phyloP scores from a whole-genome alignment of 139 green algal species.

The Picochlorum sp. region DNA sequence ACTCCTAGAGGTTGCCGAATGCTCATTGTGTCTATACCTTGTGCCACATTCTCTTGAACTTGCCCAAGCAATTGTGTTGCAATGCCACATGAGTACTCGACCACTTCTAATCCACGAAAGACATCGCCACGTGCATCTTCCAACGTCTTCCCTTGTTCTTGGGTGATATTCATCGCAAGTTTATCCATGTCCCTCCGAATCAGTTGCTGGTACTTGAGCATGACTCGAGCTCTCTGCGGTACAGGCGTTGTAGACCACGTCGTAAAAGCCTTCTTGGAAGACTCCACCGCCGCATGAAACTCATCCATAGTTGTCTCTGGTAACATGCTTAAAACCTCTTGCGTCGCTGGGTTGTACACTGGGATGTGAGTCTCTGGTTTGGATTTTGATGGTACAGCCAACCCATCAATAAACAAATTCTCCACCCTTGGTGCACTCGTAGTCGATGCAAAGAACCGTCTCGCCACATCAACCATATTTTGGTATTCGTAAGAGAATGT shows the following conservation, averaged over 20 bases:
- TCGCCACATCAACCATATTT: too few species aligned
- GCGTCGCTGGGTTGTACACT: slow-evolving; percentile 76
- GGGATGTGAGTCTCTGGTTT: slow-evolving; percentile 31
- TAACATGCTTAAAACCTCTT: slow-evolving; percentile 73
- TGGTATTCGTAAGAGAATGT: too few species aligned
- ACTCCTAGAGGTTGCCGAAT: slow-evolving; percentile 89
- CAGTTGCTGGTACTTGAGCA: slow-evolving; percentile 81
- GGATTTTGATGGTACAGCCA: slow-evolving; percentile 40
- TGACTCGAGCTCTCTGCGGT: slow-evolving; percentile 63
- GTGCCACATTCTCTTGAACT: slow-evolving; percentile 76
- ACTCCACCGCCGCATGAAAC: slow-evolving; percentile 78
- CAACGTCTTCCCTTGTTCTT: slow-evolving; percentile 95
- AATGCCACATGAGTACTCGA: slow-evolving; percentile 81
- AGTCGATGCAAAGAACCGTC: too few species aligned
- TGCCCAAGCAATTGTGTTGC: slow-evolving; percentile 69
- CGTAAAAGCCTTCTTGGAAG: slow-evolving; percentile 70
- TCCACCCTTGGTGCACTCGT: too few species aligned
- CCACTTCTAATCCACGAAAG: slow-evolving; percentile 93
- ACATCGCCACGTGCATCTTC: slow-evolving; percentile 85
- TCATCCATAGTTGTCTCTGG: slow-evolving; percentile 68
- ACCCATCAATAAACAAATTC: slow-evolving; percentile 6
- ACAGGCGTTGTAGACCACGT: slow-evolving; percentile 73
- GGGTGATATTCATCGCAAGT: slow-evolving; percentile 71
- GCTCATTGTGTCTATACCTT: slow-evolving; percentile 89
- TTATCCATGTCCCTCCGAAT: slow-evolving; percentile 86